Base-by-base conservation (phyloP, 495 filamentous ascomycete species). In the Aspergillus bertholletiae region DNA sequence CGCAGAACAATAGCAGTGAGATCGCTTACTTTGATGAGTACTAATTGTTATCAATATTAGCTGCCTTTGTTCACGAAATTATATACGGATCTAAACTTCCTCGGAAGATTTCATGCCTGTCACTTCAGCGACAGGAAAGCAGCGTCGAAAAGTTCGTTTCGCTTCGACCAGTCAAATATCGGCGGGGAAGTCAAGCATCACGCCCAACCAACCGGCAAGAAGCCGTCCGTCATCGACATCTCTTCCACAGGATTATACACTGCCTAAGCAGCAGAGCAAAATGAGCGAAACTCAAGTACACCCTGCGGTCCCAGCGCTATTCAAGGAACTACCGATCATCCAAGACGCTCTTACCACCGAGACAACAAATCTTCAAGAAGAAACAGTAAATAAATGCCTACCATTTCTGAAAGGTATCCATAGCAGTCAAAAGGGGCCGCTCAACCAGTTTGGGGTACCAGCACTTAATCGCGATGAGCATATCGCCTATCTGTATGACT, bases 371-470 rank as follows among this genome's bases (percentile, higher is more conserved):
- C 69, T 81, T 40, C 92, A 96, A 67, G 74, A 83, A 44, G 74
- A 85, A 46, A 90, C 87, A 0, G 72, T 88, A 24, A 63, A 80
- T 6, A 80, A 79, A 54, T 92, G 91, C 59, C 73, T 92, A 11
- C 86, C 87, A 1, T 87, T 85, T 59, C 75, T 96, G 32, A 66
- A 68, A 23, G 75, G 72, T 45, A 60, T 68, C 50, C 64, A 74
- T 20, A 61, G 46, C 22, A 58, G 59, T 22, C 67, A 79, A 17
- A 72, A 71, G 44, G 74, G 74, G 24, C 68, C 74, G 8, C 79
- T 80, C 73, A 93, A 90, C 68, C 63, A 65, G 51, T 67, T 83
- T 64, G 89, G 89, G n/a, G 75, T 97, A 20, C 88, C 91, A 3
- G 73, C 75, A 18, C 80, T 98, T 34, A 74, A 83, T 47, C 84